A percentile compares a stretch with the other conserved stretches of the same genome.
Conservation (phyloP, 768 basidiomycete species). For the Leccinum obscurum region DNA sequence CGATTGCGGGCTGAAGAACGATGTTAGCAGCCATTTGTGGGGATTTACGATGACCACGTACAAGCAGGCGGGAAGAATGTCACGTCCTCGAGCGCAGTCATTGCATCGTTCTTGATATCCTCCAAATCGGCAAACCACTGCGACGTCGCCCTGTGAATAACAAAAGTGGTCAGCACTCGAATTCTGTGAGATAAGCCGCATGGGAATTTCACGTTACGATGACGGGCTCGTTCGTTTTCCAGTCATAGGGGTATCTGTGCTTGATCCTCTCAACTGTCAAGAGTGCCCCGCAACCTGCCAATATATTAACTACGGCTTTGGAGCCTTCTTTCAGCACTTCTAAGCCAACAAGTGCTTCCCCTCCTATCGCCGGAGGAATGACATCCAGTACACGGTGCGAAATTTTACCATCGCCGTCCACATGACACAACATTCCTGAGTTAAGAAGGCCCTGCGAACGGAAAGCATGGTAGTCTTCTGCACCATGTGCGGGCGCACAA, state of each 20-base stretch:
- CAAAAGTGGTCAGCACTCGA: background rate
- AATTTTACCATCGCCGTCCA: constrained; percentile 76
- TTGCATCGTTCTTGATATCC: constrained; percentile 73
- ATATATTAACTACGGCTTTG: constrained; percentile 59
- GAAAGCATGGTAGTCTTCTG: constrained; percentile 86
- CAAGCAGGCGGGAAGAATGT: constrained; percentile 75
- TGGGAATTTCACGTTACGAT: constrained; percentile 70
- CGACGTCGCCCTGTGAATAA: constrained; percentile 69
- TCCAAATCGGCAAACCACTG: constrained; percentile 98
- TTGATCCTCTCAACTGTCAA: constrained; percentile 68
- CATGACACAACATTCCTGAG: constrained; percentile 70
- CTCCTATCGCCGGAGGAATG: constrained; percentile 36
- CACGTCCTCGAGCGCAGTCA: constrained; percentile 67
- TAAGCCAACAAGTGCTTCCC: constrained; percentile 61
- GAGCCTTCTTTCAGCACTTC: constrained; percentile 75
- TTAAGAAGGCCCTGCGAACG: constrained; percentile 52
- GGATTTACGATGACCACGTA: constrained; percentile 38
- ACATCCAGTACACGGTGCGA: constrained; percentile 55
- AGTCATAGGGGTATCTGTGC: constrained; percentile 95
- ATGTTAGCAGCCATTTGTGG: background rate
- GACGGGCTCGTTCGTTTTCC: constrained; percentile 92
- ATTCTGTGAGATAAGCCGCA: background rate
- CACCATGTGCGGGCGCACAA: constrained; percentile 92
- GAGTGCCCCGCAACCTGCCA: constrained; percentile 53
- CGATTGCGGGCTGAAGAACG: constrained; percentile 69